Evolutionary conservation across 192 early-diverging fungal species (phyloP).

Genomic region (Backusella mclennaniae): DNA sequence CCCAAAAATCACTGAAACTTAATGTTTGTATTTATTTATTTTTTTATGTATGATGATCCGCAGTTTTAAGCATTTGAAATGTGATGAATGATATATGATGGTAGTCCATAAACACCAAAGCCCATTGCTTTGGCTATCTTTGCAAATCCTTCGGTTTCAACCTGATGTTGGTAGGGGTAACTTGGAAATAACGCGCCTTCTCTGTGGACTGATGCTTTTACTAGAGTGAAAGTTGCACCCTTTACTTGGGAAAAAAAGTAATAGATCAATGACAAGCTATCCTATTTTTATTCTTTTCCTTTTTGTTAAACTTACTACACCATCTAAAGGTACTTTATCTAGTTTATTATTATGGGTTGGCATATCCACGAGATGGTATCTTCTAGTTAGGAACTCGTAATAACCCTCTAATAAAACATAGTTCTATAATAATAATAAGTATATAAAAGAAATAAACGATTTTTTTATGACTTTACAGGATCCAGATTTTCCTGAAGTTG

Average conservation of each 20-base stretch:
- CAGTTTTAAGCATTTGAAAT: constrained; percentile 19
- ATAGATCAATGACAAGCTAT: no score
- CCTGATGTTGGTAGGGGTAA: constrained; percentile 53
- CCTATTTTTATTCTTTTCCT: no score
- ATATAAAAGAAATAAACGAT: not conserved
- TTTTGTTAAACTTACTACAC: constrained; percentile 34
- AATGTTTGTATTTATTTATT: not conserved
- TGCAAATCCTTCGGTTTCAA: constrained; percentile 63
- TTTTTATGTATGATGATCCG: not conserved
- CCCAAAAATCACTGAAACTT: not conserved
- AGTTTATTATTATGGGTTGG: constrained; percentile 21
- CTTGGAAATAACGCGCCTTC: constrained; percentile 56
- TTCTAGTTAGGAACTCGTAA: constrained; percentile 30
- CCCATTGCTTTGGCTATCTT: constrained; percentile 59
- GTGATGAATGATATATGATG: constrained; percentile 54
- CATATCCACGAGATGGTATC: constrained; percentile 32
- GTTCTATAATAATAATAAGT: constrained; percentile 16
- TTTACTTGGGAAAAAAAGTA: not conserved
- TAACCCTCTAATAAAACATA: constrained; percentile 35
- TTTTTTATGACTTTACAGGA: constrained; percentile 10
- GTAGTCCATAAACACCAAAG: constrained; percentile 53
- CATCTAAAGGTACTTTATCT: constrained; percentile 51
- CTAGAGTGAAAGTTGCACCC: constrained; percentile 56
- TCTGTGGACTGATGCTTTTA: constrained; percentile 53
- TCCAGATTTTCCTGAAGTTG: constrained; percentile 31